These are phyloP conservation scores for Epicoccum nigrum DNA, from an alignment of 2,329 filamentous ascomycete species.

Conservation along the genomic window DNA sequence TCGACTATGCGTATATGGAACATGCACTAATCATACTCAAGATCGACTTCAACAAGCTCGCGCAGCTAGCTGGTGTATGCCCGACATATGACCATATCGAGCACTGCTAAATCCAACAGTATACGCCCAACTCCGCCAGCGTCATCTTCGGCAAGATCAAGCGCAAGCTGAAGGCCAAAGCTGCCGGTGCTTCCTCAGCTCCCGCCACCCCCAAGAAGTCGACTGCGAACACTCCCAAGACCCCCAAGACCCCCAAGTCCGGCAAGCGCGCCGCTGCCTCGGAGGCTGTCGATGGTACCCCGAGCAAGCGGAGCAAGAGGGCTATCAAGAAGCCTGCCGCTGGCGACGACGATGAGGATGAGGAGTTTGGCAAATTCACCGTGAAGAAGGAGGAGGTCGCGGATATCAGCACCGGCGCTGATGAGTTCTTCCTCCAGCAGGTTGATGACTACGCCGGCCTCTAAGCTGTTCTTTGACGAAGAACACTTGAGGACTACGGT, in stretches of 20 bases:
- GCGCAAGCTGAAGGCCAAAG: constrained; percentile 34
- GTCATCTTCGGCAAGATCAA: constrained; percentile 43
- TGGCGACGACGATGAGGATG: constrained; percentile 20
- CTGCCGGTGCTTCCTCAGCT: constrained; percentile 5
- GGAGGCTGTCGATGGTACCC: constrained; percentile 9
- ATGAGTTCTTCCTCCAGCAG: constrained; percentile 10
- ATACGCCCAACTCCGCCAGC: constrained; percentile 33
- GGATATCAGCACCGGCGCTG: background rate
- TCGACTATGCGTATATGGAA: no score
- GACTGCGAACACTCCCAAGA: background rate
- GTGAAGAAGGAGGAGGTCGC: constrained; percentile 30
- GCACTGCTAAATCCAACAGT: constrained; percentile 23
- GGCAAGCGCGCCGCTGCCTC: constrained; percentile 21
- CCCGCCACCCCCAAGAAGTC: constrained; percentile 31
- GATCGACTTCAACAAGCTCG: constrained; percentile 24
- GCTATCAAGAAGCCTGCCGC: constrained; percentile 1
- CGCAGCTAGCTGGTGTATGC: constrained; percentile 16
- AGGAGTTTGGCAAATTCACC: constrained; percentile 17
- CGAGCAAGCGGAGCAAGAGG: constrained; percentile 23
- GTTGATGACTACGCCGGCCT: background rate
- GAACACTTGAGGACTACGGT: no score
- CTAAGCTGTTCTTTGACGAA: background rate
- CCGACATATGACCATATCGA: constrained; percentile 17
- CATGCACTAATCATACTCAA: no score
- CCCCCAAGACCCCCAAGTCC: constrained; percentile 15